Conservation (phyloP, 1,284 basidiomycete genomes). For the Ceratorhiza oryzae-sativae region DNA sequence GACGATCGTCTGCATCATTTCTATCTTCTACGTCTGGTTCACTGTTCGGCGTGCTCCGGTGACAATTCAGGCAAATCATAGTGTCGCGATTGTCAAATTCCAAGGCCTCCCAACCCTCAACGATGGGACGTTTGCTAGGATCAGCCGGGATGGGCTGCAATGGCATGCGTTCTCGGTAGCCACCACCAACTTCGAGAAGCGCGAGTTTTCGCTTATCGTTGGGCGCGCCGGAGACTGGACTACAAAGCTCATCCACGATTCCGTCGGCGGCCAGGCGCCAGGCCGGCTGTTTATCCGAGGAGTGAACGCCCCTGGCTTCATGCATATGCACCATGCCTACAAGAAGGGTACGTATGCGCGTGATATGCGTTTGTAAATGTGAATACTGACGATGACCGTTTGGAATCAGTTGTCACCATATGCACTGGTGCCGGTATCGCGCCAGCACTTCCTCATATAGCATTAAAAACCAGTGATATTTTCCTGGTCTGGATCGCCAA, state of each 20-base stretch:
- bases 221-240: conserved; percentile 34
- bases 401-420: conserved; percentile 23
- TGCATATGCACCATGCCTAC: conserved; percentile 38
- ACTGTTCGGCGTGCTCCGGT: conserved; percentile 26
- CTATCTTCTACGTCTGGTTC: conserved; percentile 39
- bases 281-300: conserved; percentile 23
- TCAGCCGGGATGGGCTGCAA: conserved; percentile 27
- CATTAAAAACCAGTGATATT: conserved; percentile 29
- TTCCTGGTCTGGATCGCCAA: conserved; percentile 36
- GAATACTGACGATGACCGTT: background rate
- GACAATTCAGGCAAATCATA: conserved; percentile 23
- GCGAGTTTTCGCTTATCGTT: conserved; percentile 31
- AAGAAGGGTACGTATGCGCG: conserved; percentile 20
- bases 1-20: conserved; percentile 27
- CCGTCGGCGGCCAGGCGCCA: background rate
- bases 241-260: conserved; percentile 26
- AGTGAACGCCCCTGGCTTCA: conserved; percentile 30
- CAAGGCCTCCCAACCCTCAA: conserved; percentile 20
- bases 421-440: conserved; percentile 37
- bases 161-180: conserved; percentile 37
- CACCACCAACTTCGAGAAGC: conserved; percentile 32
- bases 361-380: background rate
- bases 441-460: conserved; percentile 34
- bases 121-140: conserved; percentile 26
- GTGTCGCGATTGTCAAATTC: conserved; percentile 35